Percentiles rank a stretch among this genome's conserved stretches.
Evolutionary conservation across 2,329 filamentous ascomycete species (phyloP).

Genomic region (Berkeleyomyces rouxiae): DNA sequence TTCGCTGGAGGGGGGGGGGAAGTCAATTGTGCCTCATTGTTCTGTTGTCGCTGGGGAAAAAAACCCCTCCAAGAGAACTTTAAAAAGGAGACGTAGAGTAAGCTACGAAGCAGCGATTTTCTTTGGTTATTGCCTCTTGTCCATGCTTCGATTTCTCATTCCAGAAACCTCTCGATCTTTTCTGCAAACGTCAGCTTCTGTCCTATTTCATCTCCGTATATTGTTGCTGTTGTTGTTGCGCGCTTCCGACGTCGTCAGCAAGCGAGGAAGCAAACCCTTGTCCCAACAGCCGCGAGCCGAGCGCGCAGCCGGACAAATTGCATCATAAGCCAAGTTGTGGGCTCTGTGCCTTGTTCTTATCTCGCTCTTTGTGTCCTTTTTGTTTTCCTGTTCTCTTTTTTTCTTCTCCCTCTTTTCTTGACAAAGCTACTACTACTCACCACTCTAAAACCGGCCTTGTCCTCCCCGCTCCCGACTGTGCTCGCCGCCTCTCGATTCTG

Average conservation of each 20-base stretch:
- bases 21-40: not conserved
- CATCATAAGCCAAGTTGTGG: not conserved
- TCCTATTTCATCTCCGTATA: not conserved
- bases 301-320: not conserved
- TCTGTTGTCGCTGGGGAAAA: too few relatives aligned
- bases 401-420: not conserved
- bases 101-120: not conserved
- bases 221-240: not conserved
- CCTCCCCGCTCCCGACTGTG: too few relatives aligned
- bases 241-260: not conserved
- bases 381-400: not conserved
- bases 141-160: not conserved
- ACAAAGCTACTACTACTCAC: too few relatives aligned
- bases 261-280: not conserved
- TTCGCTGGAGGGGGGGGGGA: not conserved
- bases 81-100: too few relatives aligned
- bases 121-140: not conserved
- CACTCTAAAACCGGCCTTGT: too few relatives aligned
- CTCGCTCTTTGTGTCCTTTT: not conserved
- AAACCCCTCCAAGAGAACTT: too few relatives aligned
- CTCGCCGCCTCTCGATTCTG: too few relatives aligned
- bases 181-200: not conserved
- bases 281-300: slow-evolving; percentile 4
- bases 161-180: not conserved
- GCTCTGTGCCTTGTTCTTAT: not conserved